A percentile compares a stretch with the other conserved stretches of the same genome.
Conservation (phyloP, 176 grass and related monocot genomes). For the Oryza rufipogon region DNA sequence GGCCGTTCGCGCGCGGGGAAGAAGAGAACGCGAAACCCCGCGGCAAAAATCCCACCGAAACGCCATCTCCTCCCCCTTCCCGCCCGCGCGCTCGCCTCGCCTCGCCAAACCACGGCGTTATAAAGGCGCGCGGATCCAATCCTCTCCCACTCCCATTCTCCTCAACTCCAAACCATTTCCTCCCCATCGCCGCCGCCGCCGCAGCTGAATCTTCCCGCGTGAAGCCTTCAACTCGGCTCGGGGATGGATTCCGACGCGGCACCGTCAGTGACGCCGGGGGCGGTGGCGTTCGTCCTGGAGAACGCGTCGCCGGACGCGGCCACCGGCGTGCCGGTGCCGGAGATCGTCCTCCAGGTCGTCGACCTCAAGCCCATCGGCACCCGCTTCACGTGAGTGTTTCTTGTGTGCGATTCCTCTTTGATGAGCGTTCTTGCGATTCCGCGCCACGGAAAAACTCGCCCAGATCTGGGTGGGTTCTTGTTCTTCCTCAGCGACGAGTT, state of each 20-base stretch:
- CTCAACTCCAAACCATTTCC: slow-evolving; percentile 36
- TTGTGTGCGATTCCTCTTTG: not conserved
- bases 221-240: not conserved
- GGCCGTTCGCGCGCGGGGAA: not conserved
- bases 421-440: not conserved
- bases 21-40: not conserved
- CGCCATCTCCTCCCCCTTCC: not conserved
- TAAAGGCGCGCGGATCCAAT: slow-evolving; percentile 38
- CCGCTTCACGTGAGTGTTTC: slow-evolving; percentile 67
- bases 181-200: slow-evolving; percentile 5
- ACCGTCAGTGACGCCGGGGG: slow-evolving; percentile 53
- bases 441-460: no score
- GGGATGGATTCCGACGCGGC: slow-evolving; percentile 44
- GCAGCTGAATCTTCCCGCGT: not conserved
- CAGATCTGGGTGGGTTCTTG: slow-evolving; percentile 16
- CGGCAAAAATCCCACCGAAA: slow-evolving; percentile 16
- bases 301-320: slow-evolving; percentile 52
- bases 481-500: not conserved
- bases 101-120: slow-evolving; percentile 38
- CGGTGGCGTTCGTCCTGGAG: slow-evolving; percentile 56
- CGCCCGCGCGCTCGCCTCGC: slow-evolving; percentile 38
- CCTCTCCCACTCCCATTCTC: not conserved
- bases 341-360: slow-evolving; percentile 83
- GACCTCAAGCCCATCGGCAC: slow-evolving; percentile 84
- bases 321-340: slow-evolving; percentile 51